A percentile compares a stretch with the other conserved stretches of the same genome.
phyloP scores from a whole-genome alignment of 73 alveolate species.

The Paraurostyla sp. region DNA sequence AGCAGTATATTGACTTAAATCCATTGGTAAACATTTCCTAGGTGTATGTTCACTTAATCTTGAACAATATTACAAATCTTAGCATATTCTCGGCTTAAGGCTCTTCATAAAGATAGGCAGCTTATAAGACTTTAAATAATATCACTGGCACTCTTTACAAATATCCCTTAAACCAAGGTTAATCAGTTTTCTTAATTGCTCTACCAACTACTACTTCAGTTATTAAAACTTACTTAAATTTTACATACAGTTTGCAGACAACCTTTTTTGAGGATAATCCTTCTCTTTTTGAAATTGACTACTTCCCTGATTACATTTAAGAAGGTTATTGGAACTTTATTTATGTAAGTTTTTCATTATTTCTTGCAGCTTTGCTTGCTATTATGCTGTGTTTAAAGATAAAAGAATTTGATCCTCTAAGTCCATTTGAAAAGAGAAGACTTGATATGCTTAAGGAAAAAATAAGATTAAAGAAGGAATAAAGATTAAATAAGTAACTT shows the following conservation, averaged over 20 bases:
- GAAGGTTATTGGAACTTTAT: constrained; percentile 2
- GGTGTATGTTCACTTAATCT: background rate
- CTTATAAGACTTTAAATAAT: background rate
- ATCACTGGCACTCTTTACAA: background rate
- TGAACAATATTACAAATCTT: background rate
- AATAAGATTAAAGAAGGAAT: background rate
- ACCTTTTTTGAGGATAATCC: background rate
- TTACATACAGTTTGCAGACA: background rate
- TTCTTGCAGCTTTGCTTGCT: background rate
- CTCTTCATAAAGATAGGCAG: background rate
- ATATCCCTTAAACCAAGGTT: background rate
- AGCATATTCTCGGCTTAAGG: background rate
- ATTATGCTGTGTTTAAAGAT: background rate
- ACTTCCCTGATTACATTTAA: background rate
- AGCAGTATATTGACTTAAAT: background rate
- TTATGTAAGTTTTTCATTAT: background rate
- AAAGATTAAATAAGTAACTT: background rate
- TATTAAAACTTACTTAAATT: background rate
- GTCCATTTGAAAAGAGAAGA: background rate
- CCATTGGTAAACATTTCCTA: background rate
- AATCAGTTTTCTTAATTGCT: constrained; percentile 19
- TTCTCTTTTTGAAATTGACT: background rate
- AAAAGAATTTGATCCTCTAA: constrained; percentile 3
- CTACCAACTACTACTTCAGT: background rate
- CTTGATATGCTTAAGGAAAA: background rate